These are phyloP conservation scores for Aureobasidium sp. DNA, from an alignment of 2,329 filamentous ascomycete genomes.

Conservation along the genomic window DNA sequence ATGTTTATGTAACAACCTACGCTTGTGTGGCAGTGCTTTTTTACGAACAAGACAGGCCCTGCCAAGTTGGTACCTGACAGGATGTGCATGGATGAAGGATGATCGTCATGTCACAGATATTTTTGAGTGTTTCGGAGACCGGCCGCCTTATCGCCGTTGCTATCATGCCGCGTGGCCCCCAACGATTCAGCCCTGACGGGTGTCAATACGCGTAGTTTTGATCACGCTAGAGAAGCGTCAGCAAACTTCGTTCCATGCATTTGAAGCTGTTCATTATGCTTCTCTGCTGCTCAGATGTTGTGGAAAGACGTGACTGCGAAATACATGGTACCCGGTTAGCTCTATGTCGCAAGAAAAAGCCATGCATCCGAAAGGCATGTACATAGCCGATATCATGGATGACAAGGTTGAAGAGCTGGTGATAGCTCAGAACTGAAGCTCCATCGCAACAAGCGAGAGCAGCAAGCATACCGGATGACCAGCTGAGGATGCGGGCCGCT, in stretches of 20 bases:
- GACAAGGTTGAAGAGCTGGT: not conserved
- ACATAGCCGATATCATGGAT: no score
- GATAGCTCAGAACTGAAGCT: no score
- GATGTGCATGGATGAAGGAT: conserved; percentile 3
- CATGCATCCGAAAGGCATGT: not conserved
- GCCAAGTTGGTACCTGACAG: conserved; percentile 7
- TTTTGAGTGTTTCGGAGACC: conserved; percentile 1
- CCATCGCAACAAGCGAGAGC: no score
- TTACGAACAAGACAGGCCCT: not conserved
- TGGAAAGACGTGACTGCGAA: not conserved
- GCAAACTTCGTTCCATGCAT: not conserved
- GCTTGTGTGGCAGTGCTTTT: conserved; percentile 1
- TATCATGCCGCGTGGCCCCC: conserved; percentile 1
- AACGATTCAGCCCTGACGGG: not conserved
- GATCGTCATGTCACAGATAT: conserved; percentile 11
- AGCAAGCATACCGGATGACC: no score
- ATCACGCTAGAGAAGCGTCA: not conserved
- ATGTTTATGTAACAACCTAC: not conserved
- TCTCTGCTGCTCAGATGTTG: not conserved
- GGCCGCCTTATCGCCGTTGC: conserved; percentile 11
- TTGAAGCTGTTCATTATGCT: not conserved
- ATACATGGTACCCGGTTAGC: not conserved
- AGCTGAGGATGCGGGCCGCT: no score
- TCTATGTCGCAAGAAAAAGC: no score
- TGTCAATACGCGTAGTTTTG: not conserved